Conservation (phyloP, 441 rosid genomes). For the Biscutella laevigata region DNA sequence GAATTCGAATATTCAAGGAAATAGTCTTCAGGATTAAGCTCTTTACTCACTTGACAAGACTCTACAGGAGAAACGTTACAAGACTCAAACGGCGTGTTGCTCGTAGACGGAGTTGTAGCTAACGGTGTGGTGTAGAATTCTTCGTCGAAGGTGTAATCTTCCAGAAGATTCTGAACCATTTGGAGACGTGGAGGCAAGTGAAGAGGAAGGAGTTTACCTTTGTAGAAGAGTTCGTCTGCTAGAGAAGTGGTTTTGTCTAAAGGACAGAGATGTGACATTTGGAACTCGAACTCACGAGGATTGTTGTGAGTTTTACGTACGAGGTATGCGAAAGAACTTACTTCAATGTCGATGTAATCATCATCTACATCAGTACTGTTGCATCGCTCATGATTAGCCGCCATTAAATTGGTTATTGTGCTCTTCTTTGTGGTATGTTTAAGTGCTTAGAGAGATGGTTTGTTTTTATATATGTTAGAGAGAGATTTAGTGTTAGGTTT, state of each 20-base stretch:
- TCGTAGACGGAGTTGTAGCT: slow-evolving; percentile 41
- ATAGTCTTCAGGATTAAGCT: slow-evolving; percentile 58
- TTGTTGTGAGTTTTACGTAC: slow-evolving; percentile 31
- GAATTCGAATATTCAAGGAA: slow-evolving; percentile 31
- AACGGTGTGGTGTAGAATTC: slow-evolving; percentile 68
- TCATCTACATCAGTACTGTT: slow-evolving; percentile 43
- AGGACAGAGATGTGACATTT: slow-evolving; percentile 41
- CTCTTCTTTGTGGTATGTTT: slow-evolving; percentile 10
- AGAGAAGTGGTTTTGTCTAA: slow-evolving; percentile 48
- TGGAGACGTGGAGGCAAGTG: slow-evolving; percentile 61
- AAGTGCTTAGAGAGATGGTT: slow-evolving; percentile 9
- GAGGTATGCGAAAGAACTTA: slow-evolving; percentile 42
- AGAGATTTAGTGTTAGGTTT: slow-evolving; percentile 22
- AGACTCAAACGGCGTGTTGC: slow-evolving; percentile 66
- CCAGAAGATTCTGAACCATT: slow-evolving; percentile 49
- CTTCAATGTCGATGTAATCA: slow-evolving; percentile 62
- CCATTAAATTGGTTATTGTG: slow-evolving; percentile 31
- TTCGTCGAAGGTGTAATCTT: slow-evolving; percentile 37
- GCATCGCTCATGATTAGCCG: slow-evolving; percentile 27
- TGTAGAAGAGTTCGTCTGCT: slow-evolving; percentile 71
- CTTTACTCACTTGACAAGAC: slow-evolving; percentile 61
- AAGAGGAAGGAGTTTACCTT: slow-evolving; percentile 70
- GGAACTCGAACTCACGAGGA: slow-evolving; percentile 61
- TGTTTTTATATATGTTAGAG: slow-evolving; percentile 21
- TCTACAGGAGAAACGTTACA: slow-evolving; percentile 53